These are phyloP conservation scores for Leishmania tarentolae DNA, from an alignment of 208 protist species.

Conservation along the genomic window DNA sequence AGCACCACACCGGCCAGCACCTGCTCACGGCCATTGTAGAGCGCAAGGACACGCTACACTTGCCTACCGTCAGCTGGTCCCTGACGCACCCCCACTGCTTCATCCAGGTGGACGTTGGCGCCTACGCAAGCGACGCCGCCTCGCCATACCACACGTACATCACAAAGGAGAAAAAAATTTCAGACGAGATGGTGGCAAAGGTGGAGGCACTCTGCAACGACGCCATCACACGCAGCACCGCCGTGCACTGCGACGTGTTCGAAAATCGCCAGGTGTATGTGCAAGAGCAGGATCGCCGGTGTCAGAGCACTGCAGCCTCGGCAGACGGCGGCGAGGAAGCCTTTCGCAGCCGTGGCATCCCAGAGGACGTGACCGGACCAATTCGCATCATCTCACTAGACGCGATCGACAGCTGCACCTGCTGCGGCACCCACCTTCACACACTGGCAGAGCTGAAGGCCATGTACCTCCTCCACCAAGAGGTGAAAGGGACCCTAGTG, in stretches of 20 bases:
- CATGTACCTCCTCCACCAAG: constrained; percentile 79
- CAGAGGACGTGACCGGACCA: constrained; percentile 68
- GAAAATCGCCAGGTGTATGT: constrained; percentile 49
- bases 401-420: constrained; percentile 76
- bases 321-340: constrained; percentile 15
- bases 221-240: constrained; percentile 43
- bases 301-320: not conserved
- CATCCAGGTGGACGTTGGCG: constrained; percentile 63
- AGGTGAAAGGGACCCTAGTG: constrained; percentile 78
- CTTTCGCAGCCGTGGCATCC: constrained; percentile 68
- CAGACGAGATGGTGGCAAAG: constrained; percentile 41
- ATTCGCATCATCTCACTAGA: constrained; percentile 82
- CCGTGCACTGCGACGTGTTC: constrained; percentile 61
- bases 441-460: constrained; percentile 71
- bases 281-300: constrained; percentile 29
- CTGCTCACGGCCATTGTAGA: constrained; percentile 82
- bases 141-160: constrained; percentile 31
- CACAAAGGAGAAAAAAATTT: constrained; percentile 61
- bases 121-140: constrained; percentile 26
- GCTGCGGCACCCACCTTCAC: constrained; percentile 88
- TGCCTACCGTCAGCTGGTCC: constrained; percentile 84
- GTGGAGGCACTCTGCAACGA: constrained; percentile 73
- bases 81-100: constrained; percentile 74
- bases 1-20: constrained; percentile 93
- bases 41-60: constrained; percentile 37